Evolutionary conservation across 169 alveolate genomes (phyloP), one percentile per base, ranked within the genome.

Genomic region (Plasmodium berghei): DNA sequence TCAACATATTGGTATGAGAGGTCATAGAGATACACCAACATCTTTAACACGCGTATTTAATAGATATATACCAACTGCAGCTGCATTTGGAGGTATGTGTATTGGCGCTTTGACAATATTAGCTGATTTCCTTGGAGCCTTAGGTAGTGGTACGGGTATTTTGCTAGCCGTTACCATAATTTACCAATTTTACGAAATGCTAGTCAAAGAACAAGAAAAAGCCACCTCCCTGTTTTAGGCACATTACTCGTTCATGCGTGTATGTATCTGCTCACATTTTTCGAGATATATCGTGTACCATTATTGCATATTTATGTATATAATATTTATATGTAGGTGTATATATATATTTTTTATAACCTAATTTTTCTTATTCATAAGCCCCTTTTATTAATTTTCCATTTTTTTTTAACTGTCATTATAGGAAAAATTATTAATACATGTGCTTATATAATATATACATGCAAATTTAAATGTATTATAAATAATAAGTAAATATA

Each of bases 51-150:
- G 92, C 34, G 96, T 94, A 5, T 94, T 94, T 62, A 92, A 94
- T 58, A 87, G 96, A 92, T 98, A 98, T 93, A 98, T 99, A 77
- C 99, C 99, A n/a, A 98, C 99, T 45, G 99, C 99, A 0, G 99
- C 99, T 14, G 99, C 99, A 42, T 98, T 99, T 89, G 99, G 99
- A 20, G 99, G 99, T 46, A 97, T 98, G 99, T 99, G 99, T 92
- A 98, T 99, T 91, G 99, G 99, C 48, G 99, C 99, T 9, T 94
- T 99, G 67, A 97, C 99, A 48, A 98, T 99, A 80, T 90, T 98
- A 62, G 99, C 99, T 46, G 99, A 99, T 92, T 97, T 99, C 92
- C 95, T 99, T 58, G 99, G 99, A 22, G 99, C 99, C 28, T 98
- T 99, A 90, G 99, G 99, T 42, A 95, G 99, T 66, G 99, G 99